Evolutionary conservation across 495 filamentous ascomycete species (phyloP).

Genomic region (Hypoxylon rickii): DNA sequence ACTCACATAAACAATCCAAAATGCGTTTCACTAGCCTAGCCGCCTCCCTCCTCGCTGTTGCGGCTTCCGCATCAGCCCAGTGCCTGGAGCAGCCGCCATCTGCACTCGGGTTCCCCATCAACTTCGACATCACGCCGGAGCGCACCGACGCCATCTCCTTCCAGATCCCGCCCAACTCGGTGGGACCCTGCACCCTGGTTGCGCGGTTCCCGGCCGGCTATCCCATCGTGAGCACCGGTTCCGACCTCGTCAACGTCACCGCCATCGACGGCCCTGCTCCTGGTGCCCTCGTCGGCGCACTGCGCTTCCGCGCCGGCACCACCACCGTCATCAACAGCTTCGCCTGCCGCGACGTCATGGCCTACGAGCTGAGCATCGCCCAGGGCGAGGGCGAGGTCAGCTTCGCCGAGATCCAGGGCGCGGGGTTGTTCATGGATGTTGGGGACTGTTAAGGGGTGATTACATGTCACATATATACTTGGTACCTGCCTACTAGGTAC

Average conservation of each 20-base stretch:
- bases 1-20: constrained; percentile 12
- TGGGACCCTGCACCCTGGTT: constrained; percentile 42
- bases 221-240: constrained; percentile 26
- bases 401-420: constrained; percentile 19
- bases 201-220: constrained; percentile 41
- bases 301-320: constrained; percentile 23
- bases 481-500: too few species aligned
- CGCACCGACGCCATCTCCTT: constrained; percentile 25
- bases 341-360: constrained; percentile 38
- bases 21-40: constrained; percentile 39
- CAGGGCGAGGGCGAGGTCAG: constrained; percentile 22
- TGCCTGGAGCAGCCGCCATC: constrained; percentile 20
- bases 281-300: constrained; percentile 38
- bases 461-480: too few species aligned
- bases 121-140: constrained; percentile 25
- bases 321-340: constrained; percentile 38
- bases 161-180: constrained; percentile 25
- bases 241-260: constrained; percentile 38
- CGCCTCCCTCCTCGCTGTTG: constrained; percentile 18
- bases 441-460: constrained; percentile 10
- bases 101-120: constrained; percentile 21
- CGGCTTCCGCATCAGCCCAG: constrained; percentile 16
- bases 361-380: constrained; percentile 33
- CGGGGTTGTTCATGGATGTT: constrained; percentile 25
- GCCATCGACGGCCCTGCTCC: constrained; percentile 35